A percentile compares a stretch with the other conserved stretches of the same genome.
Conservation (phyloP, 176 grass and related monocot species). For the Luzula sylvatica region DNA sequence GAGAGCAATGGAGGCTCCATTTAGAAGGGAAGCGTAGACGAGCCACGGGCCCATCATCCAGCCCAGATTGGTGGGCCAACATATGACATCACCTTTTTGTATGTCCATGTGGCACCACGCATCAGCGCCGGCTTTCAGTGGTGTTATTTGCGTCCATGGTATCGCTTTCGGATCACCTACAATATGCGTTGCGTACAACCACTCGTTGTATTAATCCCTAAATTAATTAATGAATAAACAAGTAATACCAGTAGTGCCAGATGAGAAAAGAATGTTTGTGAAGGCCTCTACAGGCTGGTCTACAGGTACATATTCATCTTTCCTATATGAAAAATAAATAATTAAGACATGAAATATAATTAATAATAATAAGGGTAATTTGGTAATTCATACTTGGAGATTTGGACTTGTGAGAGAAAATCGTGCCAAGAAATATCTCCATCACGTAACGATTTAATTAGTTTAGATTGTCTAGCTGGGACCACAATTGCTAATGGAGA, state of each 20-base stretch:
- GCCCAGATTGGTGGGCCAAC: constrained; percentile 97
- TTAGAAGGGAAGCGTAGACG: constrained; percentile 85
- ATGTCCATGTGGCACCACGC: constrained; percentile 98
- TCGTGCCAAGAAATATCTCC: constrained; percentile 79
- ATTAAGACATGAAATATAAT: background rate
- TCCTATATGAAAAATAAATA: constrained; percentile 29
- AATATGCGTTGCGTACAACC: too few species aligned
- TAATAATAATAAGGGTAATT: constrained; percentile 12
- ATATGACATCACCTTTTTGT: constrained; percentile 79
- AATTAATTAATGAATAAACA: background rate
- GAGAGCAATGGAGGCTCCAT: constrained; percentile 93
- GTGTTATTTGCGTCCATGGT: constrained; percentile 85
- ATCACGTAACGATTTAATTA: constrained; percentile 42
- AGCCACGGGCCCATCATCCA: constrained; percentile 99
- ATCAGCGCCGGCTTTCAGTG: constrained; percentile 91
- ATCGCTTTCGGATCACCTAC: constrained; percentile 95
- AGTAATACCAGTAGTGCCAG: constrained; percentile 80
- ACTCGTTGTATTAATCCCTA: too few species aligned
- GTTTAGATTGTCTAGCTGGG: constrained; percentile 43
- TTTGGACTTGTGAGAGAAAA: constrained; percentile 59
- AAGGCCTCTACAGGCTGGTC: constrained; percentile 64
- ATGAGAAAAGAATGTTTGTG: constrained; percentile 88
- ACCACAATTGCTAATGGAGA: constrained; percentile 69
- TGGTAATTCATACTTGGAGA: constrained; percentile 35
- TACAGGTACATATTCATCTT: constrained; percentile 36